Percentiles rank a stretch among this genome's conserved stretches.
These are phyloP conservation scores for Lolium rigidum DNA, from an alignment of 176 grass and related monocot genomes.

Conservation along the genomic window DNA sequence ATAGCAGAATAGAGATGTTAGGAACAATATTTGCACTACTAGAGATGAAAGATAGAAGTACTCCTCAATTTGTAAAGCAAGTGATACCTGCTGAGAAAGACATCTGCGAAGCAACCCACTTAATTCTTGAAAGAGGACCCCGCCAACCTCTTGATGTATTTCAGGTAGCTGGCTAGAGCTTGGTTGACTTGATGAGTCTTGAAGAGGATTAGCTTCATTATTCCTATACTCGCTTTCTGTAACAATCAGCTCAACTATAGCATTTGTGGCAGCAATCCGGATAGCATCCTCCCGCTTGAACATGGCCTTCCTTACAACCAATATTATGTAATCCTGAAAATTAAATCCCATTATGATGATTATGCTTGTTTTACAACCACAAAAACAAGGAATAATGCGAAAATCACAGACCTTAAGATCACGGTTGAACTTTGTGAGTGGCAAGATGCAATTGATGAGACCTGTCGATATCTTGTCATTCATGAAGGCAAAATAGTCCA, in stretches of 20 bases:
- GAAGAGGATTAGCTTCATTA: constrained; percentile 56
- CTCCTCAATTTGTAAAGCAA: constrained; percentile 14
- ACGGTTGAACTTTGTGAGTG: constrained; percentile 69
- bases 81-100: constrained; percentile 75
- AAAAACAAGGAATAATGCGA: constrained; percentile 23
- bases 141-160: constrained; percentile 48
- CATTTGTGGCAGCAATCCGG: constrained; percentile 71
- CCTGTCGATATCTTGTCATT: constrained; percentile 67
- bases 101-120: constrained; percentile 84
- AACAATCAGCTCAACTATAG: constrained; percentile 76
- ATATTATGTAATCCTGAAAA: constrained; percentile 89
- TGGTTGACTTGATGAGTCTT: constrained; percentile 82
- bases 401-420: constrained; percentile 72
- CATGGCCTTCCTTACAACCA: constrained; percentile 93
- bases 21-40: not conserved
- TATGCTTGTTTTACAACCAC: not conserved
- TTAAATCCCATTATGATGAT: constrained; percentile 34
- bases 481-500: constrained; percentile 89
- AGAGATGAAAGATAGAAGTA: constrained; percentile 32
- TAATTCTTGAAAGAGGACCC: constrained; percentile 79
- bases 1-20: constrained; percentile 40
- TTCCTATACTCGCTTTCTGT: constrained; percentile 55
- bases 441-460: constrained; percentile 76
- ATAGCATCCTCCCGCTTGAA: constrained; percentile 80
- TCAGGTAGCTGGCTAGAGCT: constrained; percentile 86